phyloP scores from a whole-genome alignment of 177 flowering plant species.

The Tripterygium wilfordii region DNA sequence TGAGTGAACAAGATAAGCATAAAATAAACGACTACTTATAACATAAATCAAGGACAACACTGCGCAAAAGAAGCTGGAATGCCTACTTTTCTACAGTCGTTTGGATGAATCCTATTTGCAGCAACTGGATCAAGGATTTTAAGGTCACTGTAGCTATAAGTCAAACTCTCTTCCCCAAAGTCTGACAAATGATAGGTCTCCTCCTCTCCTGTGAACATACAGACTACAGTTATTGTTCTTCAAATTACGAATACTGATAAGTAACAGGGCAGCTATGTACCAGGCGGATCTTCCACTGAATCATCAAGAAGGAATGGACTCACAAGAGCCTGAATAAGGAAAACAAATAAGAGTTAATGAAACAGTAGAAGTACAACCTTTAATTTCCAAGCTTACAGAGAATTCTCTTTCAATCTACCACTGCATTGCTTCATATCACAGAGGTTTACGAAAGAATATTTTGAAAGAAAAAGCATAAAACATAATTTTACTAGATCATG shows the following conservation, averaged over 20 bases:
- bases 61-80: background rate
- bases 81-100: constrained; percentile 74
- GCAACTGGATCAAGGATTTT: constrained; percentile 77
- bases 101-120: constrained; percentile 89
- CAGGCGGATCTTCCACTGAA: constrained; percentile 34
- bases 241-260: background rate
- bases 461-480: too few species aligned
- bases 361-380: background rate
- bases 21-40: too few species aligned
- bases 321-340: constrained; percentile 64
- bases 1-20: too few species aligned
- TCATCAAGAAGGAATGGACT: constrained; percentile 85
- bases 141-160: constrained; percentile 43
- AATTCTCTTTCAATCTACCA: too few species aligned
- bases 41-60: too few species aligned
- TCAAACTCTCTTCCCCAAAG: constrained; percentile 11
- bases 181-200: constrained; percentile 20
- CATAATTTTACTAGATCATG: too few species aligned
- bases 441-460: too few species aligned
- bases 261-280: constrained; percentile 23
- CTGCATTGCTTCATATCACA: too few species aligned
- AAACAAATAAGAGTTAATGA: background rate
- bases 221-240: background rate
- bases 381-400: too few species aligned
- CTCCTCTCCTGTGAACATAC: constrained; percentile 25